phyloP scores from a whole-genome alignment of 768 basidiomycete genomes.

The Cystobasidiopsis lactophilus region DNA sequence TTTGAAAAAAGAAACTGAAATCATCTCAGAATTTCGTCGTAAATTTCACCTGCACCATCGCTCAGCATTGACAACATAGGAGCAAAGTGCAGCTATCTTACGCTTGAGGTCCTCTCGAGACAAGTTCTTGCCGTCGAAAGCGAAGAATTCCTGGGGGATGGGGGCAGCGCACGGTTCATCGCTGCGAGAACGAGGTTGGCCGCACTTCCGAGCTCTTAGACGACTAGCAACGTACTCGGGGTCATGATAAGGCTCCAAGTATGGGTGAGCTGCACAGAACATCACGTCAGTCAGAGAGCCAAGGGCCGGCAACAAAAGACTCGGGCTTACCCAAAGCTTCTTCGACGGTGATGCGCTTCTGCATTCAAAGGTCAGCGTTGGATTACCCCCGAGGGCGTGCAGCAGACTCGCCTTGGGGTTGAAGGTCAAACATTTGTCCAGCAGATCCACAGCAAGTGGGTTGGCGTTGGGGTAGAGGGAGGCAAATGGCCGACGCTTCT shows the following conservation, averaged over 20 bases:
- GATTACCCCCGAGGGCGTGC: too few relatives aligned
- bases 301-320: slow-evolving; percentile 36
- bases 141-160: slow-evolving; percentile 26
- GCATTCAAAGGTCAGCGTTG: too few relatives aligned
- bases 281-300: too few relatives aligned
- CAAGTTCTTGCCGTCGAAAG: slow-evolving; percentile 27
- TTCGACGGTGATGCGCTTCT: slow-evolving; percentile 83
- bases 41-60: slow-evolving; percentile 14
- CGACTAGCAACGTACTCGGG: slow-evolving; percentile 3
- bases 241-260: background rate
- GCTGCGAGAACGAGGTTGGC: slow-evolving; percentile 27
- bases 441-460: slow-evolving; percentile 46
- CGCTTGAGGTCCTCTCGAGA: slow-evolving; percentile 27
- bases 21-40: slow-evolving; percentile 17
- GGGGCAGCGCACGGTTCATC: slow-evolving; percentile 59
- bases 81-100: background rate
- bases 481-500: slow-evolving; percentile 60
- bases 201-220: slow-evolving; percentile 26
- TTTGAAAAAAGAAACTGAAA: background rate
- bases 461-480: slow-evolving; percentile 45
- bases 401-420: too few relatives aligned
- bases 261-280: too few relatives aligned
- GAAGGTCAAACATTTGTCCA: slow-evolving; percentile 64
- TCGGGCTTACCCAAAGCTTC: slow-evolving; percentile 90
- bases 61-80: background rate